These are phyloP conservation scores for Bryopsis sp. DNA, from an alignment of 139 green algal species.

Conservation along the genomic window DNA sequence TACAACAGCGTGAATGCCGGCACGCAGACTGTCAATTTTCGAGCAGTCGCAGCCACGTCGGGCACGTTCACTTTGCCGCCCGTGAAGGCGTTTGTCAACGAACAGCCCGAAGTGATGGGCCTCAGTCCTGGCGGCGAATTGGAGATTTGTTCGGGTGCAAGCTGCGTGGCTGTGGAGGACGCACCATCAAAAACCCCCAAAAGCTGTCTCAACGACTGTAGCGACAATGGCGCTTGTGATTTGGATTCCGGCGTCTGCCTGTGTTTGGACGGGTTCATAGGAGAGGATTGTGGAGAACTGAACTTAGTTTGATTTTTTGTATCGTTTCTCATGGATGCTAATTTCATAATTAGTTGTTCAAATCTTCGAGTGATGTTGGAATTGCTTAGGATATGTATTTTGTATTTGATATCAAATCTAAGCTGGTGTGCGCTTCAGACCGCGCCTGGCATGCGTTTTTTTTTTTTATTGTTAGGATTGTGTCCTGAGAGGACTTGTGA, in stretches of 20 bases:
- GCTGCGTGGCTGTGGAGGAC: slow-evolving; percentile 20
- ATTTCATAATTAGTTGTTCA: no score
- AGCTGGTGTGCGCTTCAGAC: no score
- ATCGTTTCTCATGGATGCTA: no score
- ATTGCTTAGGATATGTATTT: no score
- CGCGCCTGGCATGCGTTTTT: no score
- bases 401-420: no score
- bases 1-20: slow-evolving; percentile 34
- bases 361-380: no score
- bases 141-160: not conserved
- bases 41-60: slow-evolving; percentile 38
- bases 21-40: slow-evolving; percentile 32
- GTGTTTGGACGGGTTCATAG: slow-evolving; percentile 20
- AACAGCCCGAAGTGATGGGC: slow-evolving; percentile 46
- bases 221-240: slow-evolving; percentile 21
- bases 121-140: not conserved
- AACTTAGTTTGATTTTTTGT: no score
- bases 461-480: no score
- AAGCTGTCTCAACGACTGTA: slow-evolving; percentile 23
- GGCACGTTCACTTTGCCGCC: slow-evolving; percentile 45
- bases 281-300: slow-evolving; percentile 18
- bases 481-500: no score
- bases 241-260: slow-evolving; percentile 18
- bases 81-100: slow-evolving; percentile 32
- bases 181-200: not conserved